Evolutionary conservation across 805 yeast species (phyloP), one percentile per base, ranked within the genome.

Genomic region (Candida vaughaniae): DNA sequence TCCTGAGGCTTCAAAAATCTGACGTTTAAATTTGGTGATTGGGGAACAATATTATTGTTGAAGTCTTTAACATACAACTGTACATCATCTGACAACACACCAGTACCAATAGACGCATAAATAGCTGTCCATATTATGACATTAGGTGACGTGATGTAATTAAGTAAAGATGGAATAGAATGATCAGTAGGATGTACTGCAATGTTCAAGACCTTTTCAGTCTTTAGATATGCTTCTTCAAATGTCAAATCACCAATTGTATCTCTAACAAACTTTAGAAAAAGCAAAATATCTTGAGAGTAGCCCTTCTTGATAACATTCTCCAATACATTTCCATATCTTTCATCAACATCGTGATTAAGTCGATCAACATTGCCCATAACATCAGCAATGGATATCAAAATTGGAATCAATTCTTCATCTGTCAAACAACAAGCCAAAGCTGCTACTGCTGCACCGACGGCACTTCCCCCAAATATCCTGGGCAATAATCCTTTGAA

Each of bases 61-160:
- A 86, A 64, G 42, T 70, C 82, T 61, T 68, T 86, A 42, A 73
- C 86, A 49, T 75, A 75, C 42, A 72, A 68, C 52, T 67, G 71
- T 10, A 80, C 78, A 35, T 75, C 71, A 33, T 76, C 71, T 0
- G 79, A 71, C 4, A 80, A 58, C 3, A 79, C 85, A 1, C 85
- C 88, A 0, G 83, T 76, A 0, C 93, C 93, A 26, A 84, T 74
- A 4, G 90, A 82, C 16, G 97, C 96, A 48, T 80, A 77, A 9
- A 91, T 84, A 0, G 98, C 99, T 9, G 95, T 85, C 75, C 93
- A 75, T 10, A 91, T 83, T 6, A 90, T 74, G 8, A 89, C 90
- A 58, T 91, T 90, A 1, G 99, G 99, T 0, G 97, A 81, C 0
- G 97, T 88, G 20, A 93, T 80, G 56, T 91, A 89, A 60, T 93